These are phyloP conservation scores for Rhodocollybia butyracea DNA, from an alignment of 768 basidiomycete species.

Conservation along the genomic window DNA sequence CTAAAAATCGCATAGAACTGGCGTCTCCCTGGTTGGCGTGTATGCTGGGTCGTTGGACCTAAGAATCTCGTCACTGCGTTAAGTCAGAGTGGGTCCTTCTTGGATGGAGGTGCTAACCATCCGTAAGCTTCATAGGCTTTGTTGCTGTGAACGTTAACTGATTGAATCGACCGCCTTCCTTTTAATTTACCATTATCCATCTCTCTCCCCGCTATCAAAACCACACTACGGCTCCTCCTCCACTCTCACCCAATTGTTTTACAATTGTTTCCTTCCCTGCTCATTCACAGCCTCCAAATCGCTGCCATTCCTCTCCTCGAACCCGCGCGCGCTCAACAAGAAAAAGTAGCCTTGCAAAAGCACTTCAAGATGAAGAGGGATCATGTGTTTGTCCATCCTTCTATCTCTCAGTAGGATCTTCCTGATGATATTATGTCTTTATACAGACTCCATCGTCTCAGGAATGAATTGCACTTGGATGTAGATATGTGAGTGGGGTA, in stretches of 20 bases:
- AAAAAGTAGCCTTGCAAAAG: conserved; percentile 82
- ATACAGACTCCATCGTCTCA: too few relatives aligned
- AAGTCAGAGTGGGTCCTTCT: conserved; percentile 85
- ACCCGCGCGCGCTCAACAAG: conserved; percentile 58
- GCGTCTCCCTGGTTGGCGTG: conserved; percentile 92
- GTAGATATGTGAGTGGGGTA: too few relatives aligned
- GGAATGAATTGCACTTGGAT: conserved; percentile 69
- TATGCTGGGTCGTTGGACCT: conserved; percentile 92
- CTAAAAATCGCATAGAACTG: too few relatives aligned
- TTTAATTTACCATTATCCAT: too few relatives aligned
- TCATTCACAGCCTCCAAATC: conserved; percentile 66
- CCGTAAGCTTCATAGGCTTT: conserved; percentile 59
- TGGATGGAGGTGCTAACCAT: conserved; percentile 94
- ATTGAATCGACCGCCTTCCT: too few relatives aligned
- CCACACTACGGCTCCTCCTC: too few relatives aligned
- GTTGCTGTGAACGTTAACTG: too few relatives aligned
- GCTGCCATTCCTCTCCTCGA: conserved; percentile 86
- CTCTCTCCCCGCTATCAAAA: too few relatives aligned
- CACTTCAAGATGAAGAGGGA: conserved; percentile 93
- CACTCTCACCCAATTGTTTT: too few relatives aligned
- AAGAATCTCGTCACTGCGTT: conserved; percentile 86
- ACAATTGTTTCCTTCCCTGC: too few relatives aligned
- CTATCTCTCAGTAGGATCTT: too few relatives aligned
- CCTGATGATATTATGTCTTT: too few relatives aligned
- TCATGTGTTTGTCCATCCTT: conserved; percentile 83